These are phyloP conservation scores for Mycena chlorophos DNA, from an alignment of 768 basidiomycete species.

Conservation along the genomic window DNA sequence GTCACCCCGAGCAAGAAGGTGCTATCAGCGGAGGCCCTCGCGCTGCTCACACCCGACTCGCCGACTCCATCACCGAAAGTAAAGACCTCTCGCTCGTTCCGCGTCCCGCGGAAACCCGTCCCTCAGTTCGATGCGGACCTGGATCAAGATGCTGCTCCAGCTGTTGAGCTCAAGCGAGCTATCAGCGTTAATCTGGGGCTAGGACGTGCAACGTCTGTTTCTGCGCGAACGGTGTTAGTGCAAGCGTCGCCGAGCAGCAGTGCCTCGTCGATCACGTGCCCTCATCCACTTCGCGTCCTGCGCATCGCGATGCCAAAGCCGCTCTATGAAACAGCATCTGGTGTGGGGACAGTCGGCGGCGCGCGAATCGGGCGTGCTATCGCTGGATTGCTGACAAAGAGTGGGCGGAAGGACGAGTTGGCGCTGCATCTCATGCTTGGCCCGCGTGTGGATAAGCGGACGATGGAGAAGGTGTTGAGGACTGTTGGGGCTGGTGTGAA, in stretches of 20 bases:
- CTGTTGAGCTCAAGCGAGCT: constrained; percentile 4
- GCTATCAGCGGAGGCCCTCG: constrained; percentile 14
- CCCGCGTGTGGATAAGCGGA: constrained; percentile 19
- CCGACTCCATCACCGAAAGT: too few species aligned
- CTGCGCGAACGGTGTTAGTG: constrained; percentile 10
- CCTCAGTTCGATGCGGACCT: not conserved
- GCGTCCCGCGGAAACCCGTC: not conserved
- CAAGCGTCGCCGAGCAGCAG: not conserved
- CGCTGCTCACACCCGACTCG: constrained; percentile 15
- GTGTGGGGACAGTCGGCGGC: constrained; percentile 13
- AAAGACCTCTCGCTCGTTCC: not conserved
- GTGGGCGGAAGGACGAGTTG: not conserved
- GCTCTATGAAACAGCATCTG: constrained; percentile 14
- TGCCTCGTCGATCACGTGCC: not conserved
- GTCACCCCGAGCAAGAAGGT: not conserved
- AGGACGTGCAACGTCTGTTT: not conserved
- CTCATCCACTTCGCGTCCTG: constrained; percentile 19
- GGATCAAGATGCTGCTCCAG: not conserved
- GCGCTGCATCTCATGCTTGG: constrained; percentile 18
- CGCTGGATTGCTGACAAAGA: constrained; percentile 4
- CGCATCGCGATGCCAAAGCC: constrained; percentile 15
- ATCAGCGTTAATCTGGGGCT: not conserved
- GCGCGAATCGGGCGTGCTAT: constrained; percentile 19
- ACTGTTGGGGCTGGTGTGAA: constrained; percentile 11
- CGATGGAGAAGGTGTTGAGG: constrained; percentile 21